Conservation (phyloP, 306 rosid genomes). For the Rubus idaeus region DNA sequence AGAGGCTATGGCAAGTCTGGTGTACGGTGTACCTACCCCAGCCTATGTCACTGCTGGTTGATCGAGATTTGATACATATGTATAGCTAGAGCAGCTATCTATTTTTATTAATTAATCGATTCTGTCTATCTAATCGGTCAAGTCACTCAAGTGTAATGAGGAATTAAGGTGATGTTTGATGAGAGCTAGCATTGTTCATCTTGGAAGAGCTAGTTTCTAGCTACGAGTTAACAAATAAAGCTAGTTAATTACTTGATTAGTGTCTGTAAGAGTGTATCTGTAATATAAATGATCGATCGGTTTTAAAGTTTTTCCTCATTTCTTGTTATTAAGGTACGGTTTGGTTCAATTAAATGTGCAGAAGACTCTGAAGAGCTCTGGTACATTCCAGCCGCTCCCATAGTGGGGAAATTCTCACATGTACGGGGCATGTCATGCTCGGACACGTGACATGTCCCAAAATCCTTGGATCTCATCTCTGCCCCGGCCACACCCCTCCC, state of each 20-base stretch:
- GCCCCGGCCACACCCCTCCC: too few species aligned
- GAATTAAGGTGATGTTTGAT: not conserved
- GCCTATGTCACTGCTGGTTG: conserved; percentile 41
- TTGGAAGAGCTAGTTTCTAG: not conserved
- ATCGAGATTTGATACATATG: conserved; percentile 13
- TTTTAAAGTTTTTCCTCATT: not conserved
- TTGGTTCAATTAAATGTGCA: too few species aligned
- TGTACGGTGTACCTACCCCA: conserved; percentile 46
- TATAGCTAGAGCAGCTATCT: not conserved
- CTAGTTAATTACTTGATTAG: not conserved
- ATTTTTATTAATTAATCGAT: not conserved
- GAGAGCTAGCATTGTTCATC: not conserved
- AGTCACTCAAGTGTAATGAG: not conserved
- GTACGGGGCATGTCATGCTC: too few species aligned
- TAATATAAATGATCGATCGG: not conserved
- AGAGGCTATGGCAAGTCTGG: conserved; percentile 72
- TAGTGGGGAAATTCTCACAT: too few species aligned
- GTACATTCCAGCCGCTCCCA: too few species aligned
- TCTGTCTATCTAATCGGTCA: not conserved
- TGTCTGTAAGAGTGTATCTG: not conserved
- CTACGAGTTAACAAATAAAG: not conserved
- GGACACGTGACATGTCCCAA: too few species aligned
- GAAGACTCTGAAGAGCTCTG: too few species aligned
- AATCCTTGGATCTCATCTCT: too few species aligned
- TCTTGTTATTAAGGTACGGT: too few species aligned